These are phyloP conservation scores for Sclerotinia spermophila DNA, from an alignment of 2,329 filamentous ascomycete species.

Conservation along the genomic window DNA sequence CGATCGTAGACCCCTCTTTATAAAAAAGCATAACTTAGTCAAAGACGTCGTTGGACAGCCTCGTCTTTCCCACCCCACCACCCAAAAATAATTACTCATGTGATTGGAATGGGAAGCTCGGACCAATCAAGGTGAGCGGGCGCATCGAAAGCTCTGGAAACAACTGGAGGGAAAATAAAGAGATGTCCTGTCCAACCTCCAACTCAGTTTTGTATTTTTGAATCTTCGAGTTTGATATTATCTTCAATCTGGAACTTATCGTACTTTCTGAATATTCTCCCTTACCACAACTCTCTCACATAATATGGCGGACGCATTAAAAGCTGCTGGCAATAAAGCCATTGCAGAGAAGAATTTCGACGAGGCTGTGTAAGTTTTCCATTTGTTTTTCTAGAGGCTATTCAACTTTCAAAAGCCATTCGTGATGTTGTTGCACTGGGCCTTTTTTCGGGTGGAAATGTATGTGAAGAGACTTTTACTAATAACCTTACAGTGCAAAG, in stretches of 20 bases:
- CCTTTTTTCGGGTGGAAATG: neutral
- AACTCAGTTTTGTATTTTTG: neutral
- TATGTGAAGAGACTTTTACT: constrained; percentile 15
- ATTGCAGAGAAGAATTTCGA: constrained; percentile 97
- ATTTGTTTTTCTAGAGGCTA: constrained; percentile 22
- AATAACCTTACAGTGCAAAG: constrained; percentile 64
- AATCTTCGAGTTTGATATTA: neutral
- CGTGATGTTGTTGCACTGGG: neutral
- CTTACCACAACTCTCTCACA: neutral
- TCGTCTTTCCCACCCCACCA: neutral
- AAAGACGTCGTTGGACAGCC: neutral
- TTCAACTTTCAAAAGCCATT: neutral
- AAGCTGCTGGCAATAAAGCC: constrained; percentile 97
- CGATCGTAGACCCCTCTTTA: too few species aligned
- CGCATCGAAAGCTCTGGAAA: constrained; percentile 17
- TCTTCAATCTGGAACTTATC: neutral
- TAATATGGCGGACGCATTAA: constrained; percentile 61
- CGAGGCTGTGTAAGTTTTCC: constrained; percentile 77
- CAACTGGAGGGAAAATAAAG: constrained; percentile 16
- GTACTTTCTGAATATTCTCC: neutral
- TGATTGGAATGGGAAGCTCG: constrained; percentile 7
- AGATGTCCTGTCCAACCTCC: neutral
- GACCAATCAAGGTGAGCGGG: constrained; percentile 6
- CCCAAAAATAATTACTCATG: neutral
- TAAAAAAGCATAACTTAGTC: too few species aligned